Percentiles rank a stretch among this genome's conserved stretches.
phyloP scores from a whole-genome alignment of 129 eudicot genomes.

The Tagetes patula region DNA sequence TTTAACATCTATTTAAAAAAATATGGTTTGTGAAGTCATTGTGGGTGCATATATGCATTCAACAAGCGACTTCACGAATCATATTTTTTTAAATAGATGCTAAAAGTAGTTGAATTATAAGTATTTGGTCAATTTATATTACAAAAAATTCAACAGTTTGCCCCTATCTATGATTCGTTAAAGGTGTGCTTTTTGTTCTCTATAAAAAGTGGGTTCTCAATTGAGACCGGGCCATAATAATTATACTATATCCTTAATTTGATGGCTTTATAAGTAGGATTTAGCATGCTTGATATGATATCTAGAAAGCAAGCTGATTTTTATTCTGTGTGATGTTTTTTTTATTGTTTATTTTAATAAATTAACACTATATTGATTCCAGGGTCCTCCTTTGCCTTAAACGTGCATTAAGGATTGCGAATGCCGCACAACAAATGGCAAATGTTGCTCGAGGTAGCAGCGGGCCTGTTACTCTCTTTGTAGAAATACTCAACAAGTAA shows the following conservation, averaged over 20 bases:
- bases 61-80: no score
- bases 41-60: no score
- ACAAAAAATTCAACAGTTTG: no score
- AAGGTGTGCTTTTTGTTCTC: no score
- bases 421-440: slow-evolving; percentile 99
- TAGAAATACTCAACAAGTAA: slow-evolving; percentile 95
- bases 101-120: no score
- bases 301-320: background rate
- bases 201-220: no score
- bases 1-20: no score
- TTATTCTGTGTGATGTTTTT: background rate
- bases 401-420: slow-evolving; percentile 94
- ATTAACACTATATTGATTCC: slow-evolving; percentile 7
- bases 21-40: no score
- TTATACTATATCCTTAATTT: background rate
- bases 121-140: no score
- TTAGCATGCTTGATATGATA: background rate
- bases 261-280: background rate
- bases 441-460: slow-evolving; percentile 97
- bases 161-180: no score
- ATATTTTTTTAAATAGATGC: no score
- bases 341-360: background rate
- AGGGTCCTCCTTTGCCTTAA: slow-evolving; percentile 97
- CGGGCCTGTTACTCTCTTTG: slow-evolving; percentile 92
- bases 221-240: background rate